Base-by-base conservation (phyloP, 164 flowering plant genomes). In the Saururus chinensis region DNA sequence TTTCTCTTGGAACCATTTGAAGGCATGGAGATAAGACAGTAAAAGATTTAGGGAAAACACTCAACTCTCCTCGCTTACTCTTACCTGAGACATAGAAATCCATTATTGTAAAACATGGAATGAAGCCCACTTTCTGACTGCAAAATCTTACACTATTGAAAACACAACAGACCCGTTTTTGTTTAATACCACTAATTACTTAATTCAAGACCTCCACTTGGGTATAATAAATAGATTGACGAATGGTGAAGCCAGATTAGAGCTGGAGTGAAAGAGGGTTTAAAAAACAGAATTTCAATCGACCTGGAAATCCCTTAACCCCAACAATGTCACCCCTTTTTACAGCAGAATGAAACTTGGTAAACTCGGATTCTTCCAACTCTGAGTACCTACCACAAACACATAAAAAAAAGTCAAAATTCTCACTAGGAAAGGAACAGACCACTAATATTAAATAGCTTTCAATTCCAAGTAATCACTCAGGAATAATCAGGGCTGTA, bases 241-340 rank as follows among this genome's bases (percentile, higher is more conserved):
- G 4, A 30, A 30, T 30, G 37, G 6, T 30, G 37, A 30, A 30
- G 37, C 37, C 37, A 30, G 37, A 30, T 30, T 30, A 30, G 6
- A 30, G 37, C 6, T 30, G 37, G 37, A 30, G 37, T 30, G 37
- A 30, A 42, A 42, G 12, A 42, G 1, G 49, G 17, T 57, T 22
- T 9, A 1, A 23, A 55, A 55, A 57, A 53, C 67, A 2, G 37
- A 30, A 30, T 30, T 30, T 30, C 6, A 30, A 30, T 30, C 49
- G 63, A 92, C 98, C 98, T 83, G 98, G 98, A 80, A 81, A 86
- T 19, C 98, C 98, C 51, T 70, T 59, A n/a, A 92, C 71, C 54
- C 98, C 98, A 75, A 92, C 93, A 69, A 89, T 76, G 73, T 92
- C 98, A 61, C 98, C 98, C 60, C 98, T 95, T 73, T 92, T 92